Evolutionary conservation across 2,329 filamentous ascomycete genomes (phyloP).

Genomic region (Diaporthe citri): DNA sequence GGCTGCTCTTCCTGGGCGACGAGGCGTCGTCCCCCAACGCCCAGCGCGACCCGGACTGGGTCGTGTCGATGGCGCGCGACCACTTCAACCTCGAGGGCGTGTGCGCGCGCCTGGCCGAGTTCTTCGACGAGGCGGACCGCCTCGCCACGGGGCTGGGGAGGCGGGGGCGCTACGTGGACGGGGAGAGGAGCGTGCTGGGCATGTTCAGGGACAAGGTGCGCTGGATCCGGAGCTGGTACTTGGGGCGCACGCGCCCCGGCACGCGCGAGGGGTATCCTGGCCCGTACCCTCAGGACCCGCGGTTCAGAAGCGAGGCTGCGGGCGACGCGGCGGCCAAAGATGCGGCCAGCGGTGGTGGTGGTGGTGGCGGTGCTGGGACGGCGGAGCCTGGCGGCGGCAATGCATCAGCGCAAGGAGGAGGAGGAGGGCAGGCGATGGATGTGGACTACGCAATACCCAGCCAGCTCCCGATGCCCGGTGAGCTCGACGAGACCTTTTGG

Average conservation of each 20-base stretch:
- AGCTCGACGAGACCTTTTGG: slow-evolving; percentile 39
- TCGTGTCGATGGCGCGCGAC: slow-evolving; percentile 48
- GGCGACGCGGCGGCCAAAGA: slow-evolving; percentile 17
- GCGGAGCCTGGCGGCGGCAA: neutral
- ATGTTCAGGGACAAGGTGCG: slow-evolving; percentile 52
- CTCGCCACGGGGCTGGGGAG: slow-evolving; percentile 35
- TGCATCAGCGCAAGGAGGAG: slow-evolving; percentile 6
- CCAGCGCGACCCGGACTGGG: slow-evolving; percentile 51
- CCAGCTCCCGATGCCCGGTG: slow-evolving; percentile 25
- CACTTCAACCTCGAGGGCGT: slow-evolving; percentile 50
- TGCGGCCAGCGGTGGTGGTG: neutral
- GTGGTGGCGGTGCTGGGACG: slow-evolving; percentile 5
- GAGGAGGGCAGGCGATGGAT: slow-evolving; percentile 36
- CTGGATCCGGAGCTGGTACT: slow-evolving; percentile 58
- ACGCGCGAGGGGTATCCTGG: slow-evolving; percentile 15
- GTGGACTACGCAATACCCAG: slow-evolving; percentile 28
- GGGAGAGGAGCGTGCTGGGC: slow-evolving; percentile 48
- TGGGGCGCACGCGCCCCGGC: slow-evolving; percentile 11
- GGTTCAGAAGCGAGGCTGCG: neutral
- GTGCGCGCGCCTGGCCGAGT: slow-evolving; percentile 46
- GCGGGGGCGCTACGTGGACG: slow-evolving; percentile 43
- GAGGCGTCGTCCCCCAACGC: neutral
- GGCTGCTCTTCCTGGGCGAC: slow-evolving; percentile 51
- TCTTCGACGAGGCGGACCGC: slow-evolving; percentile 50
- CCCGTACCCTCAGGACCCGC: neutral